Evolutionary conservation across 306 rosid genomes (phyloP).

Genomic region (Adenanthera pavonina): DNA sequence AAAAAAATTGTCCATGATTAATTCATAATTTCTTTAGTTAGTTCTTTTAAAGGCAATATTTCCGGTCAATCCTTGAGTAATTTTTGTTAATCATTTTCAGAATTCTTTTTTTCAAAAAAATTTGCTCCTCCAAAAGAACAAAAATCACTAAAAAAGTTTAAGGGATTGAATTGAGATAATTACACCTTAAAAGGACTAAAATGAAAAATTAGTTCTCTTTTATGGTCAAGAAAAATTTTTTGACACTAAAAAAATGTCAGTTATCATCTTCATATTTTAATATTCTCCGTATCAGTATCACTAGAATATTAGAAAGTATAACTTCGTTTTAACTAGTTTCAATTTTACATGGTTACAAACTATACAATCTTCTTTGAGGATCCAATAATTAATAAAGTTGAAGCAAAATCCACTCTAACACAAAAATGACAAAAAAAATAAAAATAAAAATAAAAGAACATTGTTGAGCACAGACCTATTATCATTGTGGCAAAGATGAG

Average conservation of each 20-base stretch:
- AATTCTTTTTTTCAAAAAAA: no score
- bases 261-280: no score
- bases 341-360: not conserved
- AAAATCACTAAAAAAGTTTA: no score
- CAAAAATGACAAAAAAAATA: not conserved
- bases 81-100: not conserved
- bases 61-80: not conserved
- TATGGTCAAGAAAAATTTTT: no score
- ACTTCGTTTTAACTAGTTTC: not conserved
- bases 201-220: no score
- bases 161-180: no score
- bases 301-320: not conserved
- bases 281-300: not conserved
- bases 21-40: no score
- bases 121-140: no score
- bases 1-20: no score
- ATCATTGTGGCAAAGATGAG: slow-evolving; percentile 33
- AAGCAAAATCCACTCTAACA: not conserved
- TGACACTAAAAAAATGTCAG: no score
- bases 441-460: not conserved
- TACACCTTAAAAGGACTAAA: no score
- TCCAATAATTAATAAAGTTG: not conserved
- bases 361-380: not conserved
- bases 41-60: no score
- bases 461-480: slow-evolving; percentile 45